Evolutionary conservation across 352 stramenopile species (phyloP), one percentile per base, ranked within the genome.

Genomic region (Globisporangium viniferum): DNA sequence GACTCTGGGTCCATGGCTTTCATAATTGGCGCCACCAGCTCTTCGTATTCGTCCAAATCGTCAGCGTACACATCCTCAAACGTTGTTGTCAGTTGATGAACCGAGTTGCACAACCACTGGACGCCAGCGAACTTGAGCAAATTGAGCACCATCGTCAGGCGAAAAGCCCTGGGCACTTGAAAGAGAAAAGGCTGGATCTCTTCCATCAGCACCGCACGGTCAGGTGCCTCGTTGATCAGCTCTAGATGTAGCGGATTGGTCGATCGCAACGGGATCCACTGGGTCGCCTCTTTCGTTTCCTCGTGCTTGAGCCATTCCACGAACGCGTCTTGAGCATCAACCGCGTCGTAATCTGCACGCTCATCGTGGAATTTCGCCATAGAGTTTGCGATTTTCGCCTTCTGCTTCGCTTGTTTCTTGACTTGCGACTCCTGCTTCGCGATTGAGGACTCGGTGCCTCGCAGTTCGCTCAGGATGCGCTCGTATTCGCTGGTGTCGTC

Each of bases 111-210:
- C 46, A 36, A 60, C 55, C 73, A 74, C 5, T 72, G 53, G n/a
- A 93, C 70, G 35, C 84, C 88, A 46, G 77, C 71, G 51, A 81
- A 59, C 14, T 79, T 57, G 14, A 95, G 67, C 12, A 93, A 58
- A 12, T 76, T 74, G 2, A 67, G 57, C 36, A 91, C 55, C 18
- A 88, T 55, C 0, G 65, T 33, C 57, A 79, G 72, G 18, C 73
- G 79, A n/a, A 78, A 63, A 0, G 46, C n/a, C n/a, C 48, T 33
- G 0, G 77, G 76, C 20, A 93, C 73, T 49, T 59, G 48, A 70
- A 93, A 93, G 35, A 95, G 63, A 70, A 93, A 95, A 27, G 88
- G 88, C 39, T 90, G 73, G 36, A 93, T 77, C 70, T 95, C 88
- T 59, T 95, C 88, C 0, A 73, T 86, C 61, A 94, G 66, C 22